Conservation (phyloP, 345 rosid genomes). For the Raphanus raphanistrum region DNA sequence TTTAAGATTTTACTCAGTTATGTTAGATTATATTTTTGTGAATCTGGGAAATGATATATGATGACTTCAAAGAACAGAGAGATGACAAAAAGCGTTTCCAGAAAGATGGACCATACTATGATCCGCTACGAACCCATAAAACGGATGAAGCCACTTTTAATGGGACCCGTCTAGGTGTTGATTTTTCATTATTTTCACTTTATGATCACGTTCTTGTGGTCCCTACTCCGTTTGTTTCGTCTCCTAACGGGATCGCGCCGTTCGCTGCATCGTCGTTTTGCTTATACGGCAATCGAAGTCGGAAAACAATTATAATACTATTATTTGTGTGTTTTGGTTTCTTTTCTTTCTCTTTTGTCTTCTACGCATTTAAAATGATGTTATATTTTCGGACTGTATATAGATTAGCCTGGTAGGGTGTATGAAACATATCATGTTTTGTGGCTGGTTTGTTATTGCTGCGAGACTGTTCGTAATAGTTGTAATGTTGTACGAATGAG, state of each 20-base stretch:
- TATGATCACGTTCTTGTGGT: constrained; percentile 28
- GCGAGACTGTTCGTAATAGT: not conserved
- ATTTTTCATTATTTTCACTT: not conserved
- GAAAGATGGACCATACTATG: constrained; percentile 20
- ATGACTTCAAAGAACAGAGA: constrained; percentile 23
- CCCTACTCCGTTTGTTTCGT: constrained; percentile 28
- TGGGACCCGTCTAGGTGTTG: not conserved
- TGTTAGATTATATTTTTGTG: not conserved
- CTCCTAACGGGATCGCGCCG: constrained; percentile 25
- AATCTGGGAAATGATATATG: constrained; percentile 1
- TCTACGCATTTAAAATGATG: constrained; percentile 8
- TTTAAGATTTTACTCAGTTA: not conserved
- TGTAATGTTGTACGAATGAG: no score
- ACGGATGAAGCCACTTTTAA: constrained; percentile 13
- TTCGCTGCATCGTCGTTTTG: constrained; percentile 36
- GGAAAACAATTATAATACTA: not conserved
- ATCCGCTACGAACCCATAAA: not conserved
- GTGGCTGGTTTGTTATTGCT: not conserved
- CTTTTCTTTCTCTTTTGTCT: constrained; percentile 12
- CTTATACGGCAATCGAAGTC: not conserved
- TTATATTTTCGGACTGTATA: constrained; percentile 4
- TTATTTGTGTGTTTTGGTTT: not conserved
- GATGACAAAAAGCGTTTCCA: constrained; percentile 32
- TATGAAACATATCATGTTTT: not conserved
- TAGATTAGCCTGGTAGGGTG: not conserved